Conservation (phyloP, 2,329 filamentous ascomycete genomes). For the Colletotrichum sp. region DNA sequence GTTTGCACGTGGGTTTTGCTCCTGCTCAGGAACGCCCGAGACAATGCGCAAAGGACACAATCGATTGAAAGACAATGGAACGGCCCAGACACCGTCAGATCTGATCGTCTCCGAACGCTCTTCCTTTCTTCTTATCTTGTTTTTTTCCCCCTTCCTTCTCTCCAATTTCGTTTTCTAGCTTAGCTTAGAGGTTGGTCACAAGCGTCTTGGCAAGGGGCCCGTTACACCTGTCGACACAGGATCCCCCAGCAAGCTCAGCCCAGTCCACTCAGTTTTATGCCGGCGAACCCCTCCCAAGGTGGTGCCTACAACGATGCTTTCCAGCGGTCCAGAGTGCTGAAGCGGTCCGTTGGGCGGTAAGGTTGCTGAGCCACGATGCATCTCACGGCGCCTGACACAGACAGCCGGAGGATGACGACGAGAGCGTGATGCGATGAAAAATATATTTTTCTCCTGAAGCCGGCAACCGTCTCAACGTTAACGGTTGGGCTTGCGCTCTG, state of each 20-base stretch:
- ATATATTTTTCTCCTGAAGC: background rate
- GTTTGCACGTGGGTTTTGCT: background rate
- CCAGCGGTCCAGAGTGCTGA: background rate
- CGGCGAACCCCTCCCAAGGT: background rate
- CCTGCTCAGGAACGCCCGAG: background rate
- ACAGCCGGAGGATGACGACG: background rate
- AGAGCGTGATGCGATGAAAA: background rate
- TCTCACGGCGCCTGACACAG: background rate
- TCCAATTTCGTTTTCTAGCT: background rate
- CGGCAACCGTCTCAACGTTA: background rate
- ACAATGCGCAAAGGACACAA: background rate
- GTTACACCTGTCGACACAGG: background rate
- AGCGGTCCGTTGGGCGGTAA: background rate
- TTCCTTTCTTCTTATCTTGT: background rate
- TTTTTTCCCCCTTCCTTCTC: background rate
- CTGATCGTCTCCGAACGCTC: background rate
- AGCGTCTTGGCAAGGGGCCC: constrained; percentile 8
- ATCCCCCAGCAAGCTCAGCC: background rate
- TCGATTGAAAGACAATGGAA: background rate
- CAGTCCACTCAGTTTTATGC: background rate
- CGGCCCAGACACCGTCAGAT: background rate
- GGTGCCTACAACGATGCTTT: background rate
- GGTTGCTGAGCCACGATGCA: background rate
- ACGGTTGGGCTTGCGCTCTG: background rate
- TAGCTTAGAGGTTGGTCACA: background rate